Conservation (phyloP, 2,329 filamentous ascomycete species). For the Eutypella sp. region DNA sequence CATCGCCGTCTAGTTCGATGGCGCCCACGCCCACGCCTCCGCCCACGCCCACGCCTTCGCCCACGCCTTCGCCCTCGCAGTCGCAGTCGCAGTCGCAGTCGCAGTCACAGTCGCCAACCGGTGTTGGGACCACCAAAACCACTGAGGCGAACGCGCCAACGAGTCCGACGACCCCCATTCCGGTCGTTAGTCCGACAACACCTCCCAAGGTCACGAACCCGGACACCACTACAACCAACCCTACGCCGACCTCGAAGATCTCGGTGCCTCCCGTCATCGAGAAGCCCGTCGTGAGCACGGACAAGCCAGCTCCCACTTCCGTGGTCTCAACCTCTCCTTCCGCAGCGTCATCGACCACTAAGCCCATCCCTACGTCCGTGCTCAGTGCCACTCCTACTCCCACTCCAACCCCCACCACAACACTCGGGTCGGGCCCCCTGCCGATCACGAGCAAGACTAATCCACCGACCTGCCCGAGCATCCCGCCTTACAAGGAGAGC, state of each 20-base stretch:
- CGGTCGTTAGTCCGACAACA: too few species aligned
- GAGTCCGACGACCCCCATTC: neutral
- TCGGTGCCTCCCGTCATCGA: neutral
- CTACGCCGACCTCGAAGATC: neutral
- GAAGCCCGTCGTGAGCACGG: neutral
- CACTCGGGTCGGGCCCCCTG: too few species aligned
- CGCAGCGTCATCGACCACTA: neutral
- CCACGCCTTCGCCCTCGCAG: neutral
- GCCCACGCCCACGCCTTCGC: neutral
- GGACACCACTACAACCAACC: neutral
- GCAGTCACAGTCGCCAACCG: neutral
- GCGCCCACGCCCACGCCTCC: neutral
- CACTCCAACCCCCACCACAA: too few species aligned
- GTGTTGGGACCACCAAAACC: neutral
- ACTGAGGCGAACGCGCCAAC: neutral
- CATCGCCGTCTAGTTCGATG: neutral
- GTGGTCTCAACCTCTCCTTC: neutral
- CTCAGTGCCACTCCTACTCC: too few species aligned
- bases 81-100: neutral
- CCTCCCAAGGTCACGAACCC: too few species aligned
- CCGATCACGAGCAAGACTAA: too few species aligned
- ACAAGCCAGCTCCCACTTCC: neutral
- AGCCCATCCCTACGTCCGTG: too few species aligned
- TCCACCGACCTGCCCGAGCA: too few species aligned
- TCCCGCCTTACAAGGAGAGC: too few species aligned